Percentiles rank a stretch among this genome's conserved stretches.
These are phyloP conservation scores for Starmerella apicola DNA, from an alignment of 805 yeast species.

Conservation along the genomic window DNA sequence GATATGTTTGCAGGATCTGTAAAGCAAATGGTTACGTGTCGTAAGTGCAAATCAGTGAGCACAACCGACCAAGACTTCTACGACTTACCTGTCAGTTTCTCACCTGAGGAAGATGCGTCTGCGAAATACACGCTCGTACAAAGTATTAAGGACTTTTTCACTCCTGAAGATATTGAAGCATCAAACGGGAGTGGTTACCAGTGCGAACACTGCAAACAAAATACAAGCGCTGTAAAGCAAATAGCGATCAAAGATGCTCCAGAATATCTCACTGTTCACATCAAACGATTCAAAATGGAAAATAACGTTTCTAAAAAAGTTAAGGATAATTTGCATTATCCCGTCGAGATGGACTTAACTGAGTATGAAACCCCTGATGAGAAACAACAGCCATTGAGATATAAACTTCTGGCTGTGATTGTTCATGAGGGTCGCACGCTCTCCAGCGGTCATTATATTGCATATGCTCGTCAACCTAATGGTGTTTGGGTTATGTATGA, in stretches of 20 bases:
- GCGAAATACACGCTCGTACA: conserved; percentile 49
- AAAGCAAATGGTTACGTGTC: conserved; percentile 75
- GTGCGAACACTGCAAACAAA: conserved; percentile 73
- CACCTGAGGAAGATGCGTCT: conserved; percentile 26
- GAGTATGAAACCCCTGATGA: conserved; percentile 32
- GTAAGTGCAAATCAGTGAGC: conserved; percentile 67
- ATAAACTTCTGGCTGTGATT: conserved; percentile 69
- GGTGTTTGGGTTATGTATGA: conserved; percentile 90
- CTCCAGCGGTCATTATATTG: conserved; percentile 84
- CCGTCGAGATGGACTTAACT: conserved; percentile 61
- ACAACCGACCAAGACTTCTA: conserved; percentile 87
- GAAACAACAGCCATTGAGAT: conserved; percentile 36
- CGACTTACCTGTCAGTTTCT: conserved; percentile 75
- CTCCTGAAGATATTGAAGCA: conserved; percentile 53
- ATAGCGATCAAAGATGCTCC: conserved; percentile 71
- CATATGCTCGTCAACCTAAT: conserved; percentile 85
- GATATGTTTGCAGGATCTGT: conserved; percentile 90
- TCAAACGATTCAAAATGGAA: conserved; percentile 77
- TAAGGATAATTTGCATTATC: conserved; percentile 74
- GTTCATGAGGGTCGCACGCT: conserved; percentile 92
- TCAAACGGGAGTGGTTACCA: conserved; percentile 39
- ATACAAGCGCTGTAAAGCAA: conserved; percentile 66
- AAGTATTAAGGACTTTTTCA: conserved; percentile 70
- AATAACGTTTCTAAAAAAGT: conserved; percentile 56
- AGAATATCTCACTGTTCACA: conserved; percentile 73